Percentiles rank a stretch among this genome's conserved stretches.
phyloP scores from a whole-genome alignment of 192 early-diverging fungal species.

The Linderina pennispora region DNA sequence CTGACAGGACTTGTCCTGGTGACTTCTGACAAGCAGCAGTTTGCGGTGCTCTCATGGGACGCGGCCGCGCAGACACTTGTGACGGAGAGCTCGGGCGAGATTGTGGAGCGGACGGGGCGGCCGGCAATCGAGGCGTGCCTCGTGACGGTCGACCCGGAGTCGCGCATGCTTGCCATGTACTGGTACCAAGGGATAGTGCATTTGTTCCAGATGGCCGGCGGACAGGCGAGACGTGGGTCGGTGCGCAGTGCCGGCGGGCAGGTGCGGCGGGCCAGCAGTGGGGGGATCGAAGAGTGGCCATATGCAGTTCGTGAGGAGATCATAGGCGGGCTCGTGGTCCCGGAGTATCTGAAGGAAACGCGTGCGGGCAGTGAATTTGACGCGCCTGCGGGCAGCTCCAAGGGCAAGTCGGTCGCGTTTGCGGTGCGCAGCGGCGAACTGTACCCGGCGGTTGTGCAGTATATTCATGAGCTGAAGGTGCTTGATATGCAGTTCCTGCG shows the following conservation, averaged over 20 bases:
- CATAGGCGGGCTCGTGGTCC: slow-evolving; percentile 8
- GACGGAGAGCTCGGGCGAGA: slow-evolving; percentile 62
- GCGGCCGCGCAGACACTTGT: slow-evolving; percentile 30
- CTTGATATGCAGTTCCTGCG: slow-evolving; percentile 32
- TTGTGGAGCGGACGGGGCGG: slow-evolving; percentile 52
- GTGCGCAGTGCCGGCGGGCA: neutral
- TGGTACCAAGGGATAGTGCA: slow-evolving; percentile 67
- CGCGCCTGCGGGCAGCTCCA: neutral
- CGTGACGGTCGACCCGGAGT: slow-evolving; percentile 52
- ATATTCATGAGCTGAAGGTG: slow-evolving; percentile 37
- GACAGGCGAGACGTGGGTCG: neutral
- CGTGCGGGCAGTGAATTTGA: neutral
- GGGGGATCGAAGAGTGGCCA: slow-evolving; percentile 5
- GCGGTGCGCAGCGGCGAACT: slow-evolving; percentile 28
- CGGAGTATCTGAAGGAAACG: slow-evolving; percentile 8
- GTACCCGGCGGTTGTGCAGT: slow-evolving; percentile 13
- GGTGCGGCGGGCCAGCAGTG: neutral
- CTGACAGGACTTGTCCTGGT: slow-evolving; percentile 62
- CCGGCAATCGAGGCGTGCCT: slow-evolving; percentile 50
- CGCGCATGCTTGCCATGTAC: slow-evolving; percentile 51
- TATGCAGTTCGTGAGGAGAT: slow-evolving; percentile 18
- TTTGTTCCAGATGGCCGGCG: slow-evolving; percentile 50
- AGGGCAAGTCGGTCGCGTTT: slow-evolving; percentile 31
- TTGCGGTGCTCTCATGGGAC: slow-evolving; percentile 67
- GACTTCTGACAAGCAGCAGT: slow-evolving; percentile 60